Conservation (phyloP, 495 filamentous ascomycete species). For the Podospora sp. region DNA sequence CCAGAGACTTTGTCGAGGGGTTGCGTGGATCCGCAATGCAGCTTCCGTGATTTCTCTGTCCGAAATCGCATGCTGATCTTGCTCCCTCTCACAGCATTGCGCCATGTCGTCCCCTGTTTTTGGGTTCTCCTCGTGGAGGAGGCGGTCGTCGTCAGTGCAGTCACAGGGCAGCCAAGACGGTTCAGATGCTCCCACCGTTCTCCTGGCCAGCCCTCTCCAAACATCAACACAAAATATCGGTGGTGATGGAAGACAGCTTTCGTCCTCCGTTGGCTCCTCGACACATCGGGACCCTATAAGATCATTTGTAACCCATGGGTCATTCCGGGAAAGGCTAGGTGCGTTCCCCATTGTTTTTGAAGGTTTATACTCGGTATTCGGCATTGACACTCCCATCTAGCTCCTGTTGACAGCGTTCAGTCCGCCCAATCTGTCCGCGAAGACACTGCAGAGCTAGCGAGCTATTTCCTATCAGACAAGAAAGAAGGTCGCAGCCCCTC, state of each 20-base stretch:
- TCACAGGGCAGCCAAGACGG: slow-evolving; percentile 39
- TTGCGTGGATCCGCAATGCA: slow-evolving; percentile 26
- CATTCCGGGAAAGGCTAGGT: slow-evolving; percentile 67
- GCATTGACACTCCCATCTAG: slow-evolving; percentile 23
- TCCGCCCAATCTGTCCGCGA: slow-evolving; percentile 81
- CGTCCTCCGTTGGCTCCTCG: slow-evolving; percentile 44
- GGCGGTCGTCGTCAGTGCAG: slow-evolving; percentile 35
- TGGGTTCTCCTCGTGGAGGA: slow-evolving; percentile 45
- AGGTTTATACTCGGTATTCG: slow-evolving; percentile 16
- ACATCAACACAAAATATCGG: slow-evolving; percentile 7
- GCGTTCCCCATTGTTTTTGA: slow-evolving; percentile 29
- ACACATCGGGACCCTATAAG: slow-evolving; percentile 68
- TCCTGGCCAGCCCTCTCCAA: slow-evolving; percentile 23
- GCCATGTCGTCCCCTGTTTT: slow-evolving; percentile 41
- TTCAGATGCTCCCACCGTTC: slow-evolving; percentile 18
- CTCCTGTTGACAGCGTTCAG: slow-evolving; percentile 64
- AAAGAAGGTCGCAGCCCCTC: slow-evolving; percentile 43
- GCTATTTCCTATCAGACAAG: slow-evolving; percentile 74
- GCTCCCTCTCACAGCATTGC: neutral
- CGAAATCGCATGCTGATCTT: slow-evolving; percentile 18
- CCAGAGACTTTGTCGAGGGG: neutral
- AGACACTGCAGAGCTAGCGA: slow-evolving; percentile 88
- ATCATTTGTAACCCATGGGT: slow-evolving; percentile 73
- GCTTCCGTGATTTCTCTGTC: slow-evolving; percentile 13
- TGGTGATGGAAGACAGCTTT: slow-evolving; percentile 38